Conservation (phyloP, 257 asterid genomes). For the Jasminum sambac region DNA sequence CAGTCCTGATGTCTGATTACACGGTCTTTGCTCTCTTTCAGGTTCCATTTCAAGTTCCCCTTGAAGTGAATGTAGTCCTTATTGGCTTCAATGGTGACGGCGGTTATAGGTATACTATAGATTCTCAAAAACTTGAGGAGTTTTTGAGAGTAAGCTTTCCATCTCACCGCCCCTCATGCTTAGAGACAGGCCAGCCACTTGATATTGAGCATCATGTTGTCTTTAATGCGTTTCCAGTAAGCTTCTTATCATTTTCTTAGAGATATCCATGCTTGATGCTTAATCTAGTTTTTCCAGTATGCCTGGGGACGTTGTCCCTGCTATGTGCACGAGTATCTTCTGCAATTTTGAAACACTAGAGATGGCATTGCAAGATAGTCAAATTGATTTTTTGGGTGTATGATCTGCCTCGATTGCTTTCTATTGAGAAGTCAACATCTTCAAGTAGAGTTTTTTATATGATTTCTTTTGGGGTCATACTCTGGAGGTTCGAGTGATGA, state of each 20-base stretch:
- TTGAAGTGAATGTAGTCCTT: conserved; percentile 92
- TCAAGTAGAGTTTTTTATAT: neutral
- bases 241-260: conserved; percentile 30
- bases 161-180: conserved; percentile 87
- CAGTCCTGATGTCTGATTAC: conserved; percentile 20
- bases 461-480: neutral
- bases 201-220: conserved; percentile 97
- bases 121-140: conserved; percentile 86
- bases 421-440: neutral
- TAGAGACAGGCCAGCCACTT: conserved; percentile 95
- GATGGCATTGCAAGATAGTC: conserved; percentile 14
- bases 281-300: conserved; percentile 14
- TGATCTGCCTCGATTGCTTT: neutral
- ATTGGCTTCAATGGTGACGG: conserved; percentile 92
- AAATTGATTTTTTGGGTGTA: neutral
- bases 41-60: conserved; percentile 99
- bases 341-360: neutral
- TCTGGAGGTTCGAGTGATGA: neutral
- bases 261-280: conserved; percentile 10
- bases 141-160: conserved; percentile 83
- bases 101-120: conserved; percentile 77
- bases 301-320: conserved; percentile 12
- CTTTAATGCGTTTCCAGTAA: conserved; percentile 81
- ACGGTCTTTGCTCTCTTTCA: conserved; percentile 29
- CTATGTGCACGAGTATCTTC: neutral